Evolutionary conservation across 768 basidiomycete species (phyloP).

Genomic region (Agrocybe praecox): DNA sequence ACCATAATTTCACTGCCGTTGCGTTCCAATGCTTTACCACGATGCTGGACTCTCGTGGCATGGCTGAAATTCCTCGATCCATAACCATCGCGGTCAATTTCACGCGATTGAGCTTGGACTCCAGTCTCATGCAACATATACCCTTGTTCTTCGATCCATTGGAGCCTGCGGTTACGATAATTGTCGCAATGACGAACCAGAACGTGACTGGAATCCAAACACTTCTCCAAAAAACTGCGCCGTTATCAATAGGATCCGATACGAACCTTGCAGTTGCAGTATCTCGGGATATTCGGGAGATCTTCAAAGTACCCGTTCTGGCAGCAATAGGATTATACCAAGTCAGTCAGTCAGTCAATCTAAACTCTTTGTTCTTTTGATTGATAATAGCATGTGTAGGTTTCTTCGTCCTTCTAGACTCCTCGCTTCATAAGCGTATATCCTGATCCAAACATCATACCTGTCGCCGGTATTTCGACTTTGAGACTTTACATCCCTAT

Average conservation of each 20-base stretch:
- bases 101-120: not conserved
- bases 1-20: not conserved
- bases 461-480: conserved; percentile 11
- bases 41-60: not conserved
- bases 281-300: not conserved
- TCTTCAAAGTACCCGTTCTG: not conserved
- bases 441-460: not conserved
- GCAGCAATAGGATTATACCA: not conserved
- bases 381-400: not conserved
- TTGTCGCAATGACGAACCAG: not conserved
- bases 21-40: not conserved
- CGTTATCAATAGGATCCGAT: not conserved
- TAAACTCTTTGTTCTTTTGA: not conserved
- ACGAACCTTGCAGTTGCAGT: not conserved
- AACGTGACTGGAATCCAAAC: not conserved
- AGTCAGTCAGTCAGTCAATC: not conserved
- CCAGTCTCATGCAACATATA: not conserved
- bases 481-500: conserved; percentile 11
- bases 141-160: not conserved
- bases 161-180: not conserved
- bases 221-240: not conserved
- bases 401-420: not conserved
- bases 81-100: not conserved
- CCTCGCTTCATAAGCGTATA: not conserved
- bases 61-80: not conserved